Percentiles rank a stretch among this genome's conserved stretches.
phyloP scores from a whole-genome alignment of 306 rosid species.

The Trifolium pratense region DNA sequence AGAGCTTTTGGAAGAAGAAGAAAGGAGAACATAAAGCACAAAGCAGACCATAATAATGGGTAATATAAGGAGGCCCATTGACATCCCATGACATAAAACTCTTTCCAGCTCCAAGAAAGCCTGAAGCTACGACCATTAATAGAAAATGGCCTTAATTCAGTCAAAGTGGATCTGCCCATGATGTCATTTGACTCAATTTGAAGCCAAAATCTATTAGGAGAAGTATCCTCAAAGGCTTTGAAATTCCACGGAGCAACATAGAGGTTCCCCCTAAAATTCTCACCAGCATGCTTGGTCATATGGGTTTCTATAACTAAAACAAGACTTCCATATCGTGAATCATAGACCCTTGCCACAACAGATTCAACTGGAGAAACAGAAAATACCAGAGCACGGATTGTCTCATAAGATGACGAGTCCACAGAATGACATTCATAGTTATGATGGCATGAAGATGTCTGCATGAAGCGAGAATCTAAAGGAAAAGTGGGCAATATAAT shows the following conservation, averaged over 20 bases:
- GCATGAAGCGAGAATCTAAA: conserved; percentile 86
- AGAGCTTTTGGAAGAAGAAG: conserved; percentile 81
- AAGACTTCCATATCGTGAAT: conserved; percentile 61
- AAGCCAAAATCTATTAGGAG: conserved; percentile 84
- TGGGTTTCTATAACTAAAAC: conserved; percentile 61
- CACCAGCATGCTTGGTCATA: conserved; percentile 59
- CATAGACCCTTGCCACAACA: conserved; percentile 74
- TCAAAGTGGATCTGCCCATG: conserved; percentile 64
- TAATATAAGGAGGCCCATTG: conserved; percentile 83
- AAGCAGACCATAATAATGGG: conserved; percentile 72
- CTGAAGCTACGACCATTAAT: conserved; percentile 65
- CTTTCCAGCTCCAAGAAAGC: conserved; percentile 93
- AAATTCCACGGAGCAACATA: conserved; percentile 84
- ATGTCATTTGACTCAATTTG: conserved; percentile 81
- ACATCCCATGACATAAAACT: conserved; percentile 85
- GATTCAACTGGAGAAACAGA: conserved; percentile 67
- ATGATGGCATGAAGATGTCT: conserved; percentile 52
- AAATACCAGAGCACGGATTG: conserved; percentile 81
- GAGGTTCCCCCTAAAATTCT: conserved; percentile 68
- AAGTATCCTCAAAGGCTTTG: conserved; percentile 81
- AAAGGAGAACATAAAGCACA: conserved; percentile 54
- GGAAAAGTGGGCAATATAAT: conserved; percentile 92
- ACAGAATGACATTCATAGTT: conserved; percentile 64
- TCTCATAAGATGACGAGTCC: conserved; percentile 63
- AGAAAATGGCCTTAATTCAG: conserved; percentile 89